Conservation (phyloP, 2,329 filamentous ascomycete species). For the Rhexocercosporidium sp. region DNA sequence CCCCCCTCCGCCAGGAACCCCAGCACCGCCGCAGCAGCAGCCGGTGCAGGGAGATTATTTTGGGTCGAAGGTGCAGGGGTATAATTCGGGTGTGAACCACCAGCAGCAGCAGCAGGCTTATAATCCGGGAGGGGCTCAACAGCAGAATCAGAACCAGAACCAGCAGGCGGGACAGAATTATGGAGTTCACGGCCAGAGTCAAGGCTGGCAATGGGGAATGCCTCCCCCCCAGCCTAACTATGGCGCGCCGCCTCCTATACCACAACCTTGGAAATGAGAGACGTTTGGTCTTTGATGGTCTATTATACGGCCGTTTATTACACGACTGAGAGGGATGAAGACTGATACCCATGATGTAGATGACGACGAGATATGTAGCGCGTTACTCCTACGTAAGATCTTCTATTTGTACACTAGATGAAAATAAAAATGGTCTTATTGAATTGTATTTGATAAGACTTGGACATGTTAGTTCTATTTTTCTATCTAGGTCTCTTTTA, state of each 20-base stretch:
- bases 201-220: slow-evolving; percentile 27
- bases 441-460: too few relatives aligned
- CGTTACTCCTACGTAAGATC: too few relatives aligned
- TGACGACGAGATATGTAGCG: too few relatives aligned
- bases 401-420: too few relatives aligned
- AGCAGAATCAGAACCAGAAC: not conserved
- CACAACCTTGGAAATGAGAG: slow-evolving; percentile 17
- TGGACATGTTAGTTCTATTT: too few relatives aligned
- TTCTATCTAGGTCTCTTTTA: too few relatives aligned
- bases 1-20: slow-evolving; percentile 22
- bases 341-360: too few relatives aligned
- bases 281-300: too few relatives aligned
- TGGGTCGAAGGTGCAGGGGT: slow-evolving; percentile 1
- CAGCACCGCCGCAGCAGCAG: not conserved
- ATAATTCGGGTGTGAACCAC: not conserved
- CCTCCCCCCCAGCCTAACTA: slow-evolving; percentile 21
- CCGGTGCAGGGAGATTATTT: slow-evolving; percentile 21
- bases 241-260: slow-evolving; percentile 24
- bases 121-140: slow-evolving; percentile 2
- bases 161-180: not conserved
- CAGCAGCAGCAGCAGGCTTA: slow-evolving; percentile 4
- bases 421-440: too few relatives aligned
- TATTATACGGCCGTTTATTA: too few relatives aligned
- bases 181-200: slow-evolving; percentile 10
- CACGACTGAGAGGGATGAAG: too few relatives aligned